Base-by-base conservation (phyloP, 371 early-diverging fungal species). In the Basidiobolus meristosporus region DNA sequence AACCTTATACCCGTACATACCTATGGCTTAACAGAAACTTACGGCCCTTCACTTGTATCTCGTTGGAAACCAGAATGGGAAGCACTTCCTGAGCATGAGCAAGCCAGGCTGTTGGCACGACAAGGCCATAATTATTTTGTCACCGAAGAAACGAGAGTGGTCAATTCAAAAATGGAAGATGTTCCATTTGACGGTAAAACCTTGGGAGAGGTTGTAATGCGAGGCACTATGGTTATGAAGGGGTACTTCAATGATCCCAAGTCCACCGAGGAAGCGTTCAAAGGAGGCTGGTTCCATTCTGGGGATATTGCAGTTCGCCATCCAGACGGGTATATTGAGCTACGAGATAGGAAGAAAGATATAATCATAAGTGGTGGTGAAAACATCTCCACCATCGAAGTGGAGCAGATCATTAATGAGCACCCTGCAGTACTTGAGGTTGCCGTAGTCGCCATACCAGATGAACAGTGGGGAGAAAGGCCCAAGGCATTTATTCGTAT, bases 321-420 rank as follows among this genome's bases (percentile, higher is more conserved):
- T 41, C 53, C 65, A 17, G 75, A 79, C 47, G 80, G 80, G 0
- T 65, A 69, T 31, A 59, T 76, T 23, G 63, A 72, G 21, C 56
- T 79, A 23, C 59, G 69, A 15, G 80, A 79, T 42, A 63, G 80
- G 12, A 54, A 54, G 38, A 76, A 79, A 47, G 77, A 79, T 41
- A 68, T 79, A 11, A 73, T 79, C 34, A 68, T 79, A 22, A 68
- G 70, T n/a, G 75, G 78, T 19, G 79, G 79, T 14, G 79, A 78
- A 40, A 78, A 78, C 43, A 70, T 78, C 38, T 70, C 71, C 2
- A 71, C 74, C 0, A 57, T 78, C n/a, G 75, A 74, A 39, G 67
- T 78, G 1, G 80, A 79, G 42, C 57, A 60, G 14, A 68, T 62
- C 14, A 54, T 79, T 40, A 55, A 63, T 9, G 46, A 62, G n/a